These are phyloP conservation scores for Tubosaeta sp. DNA, from an alignment of 768 basidiomycete genomes.

Conservation along the genomic window DNA sequence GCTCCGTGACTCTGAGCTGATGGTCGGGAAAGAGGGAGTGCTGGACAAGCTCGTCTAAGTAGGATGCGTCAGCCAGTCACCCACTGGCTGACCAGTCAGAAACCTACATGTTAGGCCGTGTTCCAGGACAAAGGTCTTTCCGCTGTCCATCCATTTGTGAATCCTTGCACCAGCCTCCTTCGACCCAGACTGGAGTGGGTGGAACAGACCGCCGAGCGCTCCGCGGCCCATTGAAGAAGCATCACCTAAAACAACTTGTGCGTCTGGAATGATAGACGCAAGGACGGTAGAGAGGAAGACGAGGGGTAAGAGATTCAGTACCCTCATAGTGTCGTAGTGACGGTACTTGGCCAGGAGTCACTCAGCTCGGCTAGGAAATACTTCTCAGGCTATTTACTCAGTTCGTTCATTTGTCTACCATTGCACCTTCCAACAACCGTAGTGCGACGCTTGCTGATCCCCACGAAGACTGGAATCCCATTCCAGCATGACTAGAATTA, in stretches of 20 bases:
- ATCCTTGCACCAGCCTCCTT: constrained; percentile 42
- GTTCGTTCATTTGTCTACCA: constrained; percentile 14
- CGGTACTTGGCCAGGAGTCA: neutral
- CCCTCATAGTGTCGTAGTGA: constrained; percentile 30
- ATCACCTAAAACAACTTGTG: constrained; percentile 42
- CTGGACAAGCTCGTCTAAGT: constrained; percentile 57
- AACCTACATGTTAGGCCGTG: constrained; percentile 67
- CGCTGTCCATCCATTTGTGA: constrained; percentile 61
- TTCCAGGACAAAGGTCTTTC: constrained; percentile 64
- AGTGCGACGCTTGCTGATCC: constrained; percentile 53
- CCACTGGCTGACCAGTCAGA: neutral
- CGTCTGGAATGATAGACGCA: constrained; percentile 38
- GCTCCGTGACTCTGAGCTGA: constrained; percentile 59
- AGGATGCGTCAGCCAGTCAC: constrained; percentile 2
- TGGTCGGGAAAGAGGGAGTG: constrained; percentile 50
- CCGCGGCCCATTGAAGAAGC: constrained; percentile 14
- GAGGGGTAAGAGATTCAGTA: constrained; percentile 31
- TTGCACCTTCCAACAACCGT: constrained; percentile 41
- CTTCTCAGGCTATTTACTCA: neutral
- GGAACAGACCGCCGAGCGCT: constrained; percentile 34
- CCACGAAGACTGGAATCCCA: constrained; percentile 64
- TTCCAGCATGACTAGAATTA: constrained; percentile 51
- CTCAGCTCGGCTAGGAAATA: neutral
- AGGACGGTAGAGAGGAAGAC: constrained; percentile 34
- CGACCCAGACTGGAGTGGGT: constrained; percentile 40